phyloP scores from a whole-genome alignment of 768 basidiomycete genomes.

The Pleurotus salmoneostramineus region DNA sequence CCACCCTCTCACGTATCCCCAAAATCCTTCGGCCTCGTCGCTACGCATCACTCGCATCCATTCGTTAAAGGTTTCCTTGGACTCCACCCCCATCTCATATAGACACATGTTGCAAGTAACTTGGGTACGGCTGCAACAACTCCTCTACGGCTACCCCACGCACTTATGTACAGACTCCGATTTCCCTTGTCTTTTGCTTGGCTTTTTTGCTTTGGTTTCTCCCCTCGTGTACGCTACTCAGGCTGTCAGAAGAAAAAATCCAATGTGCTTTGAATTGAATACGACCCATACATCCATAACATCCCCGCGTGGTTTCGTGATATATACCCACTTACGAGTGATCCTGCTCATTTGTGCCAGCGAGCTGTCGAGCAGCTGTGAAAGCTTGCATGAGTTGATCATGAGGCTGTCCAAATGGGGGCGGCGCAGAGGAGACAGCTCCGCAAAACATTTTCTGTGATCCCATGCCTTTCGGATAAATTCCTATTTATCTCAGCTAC shows the following conservation, averaged over 20 bases:
- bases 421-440: neutral
- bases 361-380: neutral
- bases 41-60: neutral
- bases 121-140: neutral
- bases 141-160: neutral
- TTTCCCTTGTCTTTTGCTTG: neutral
- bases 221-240: neutral
- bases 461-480: neutral
- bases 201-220: neutral
- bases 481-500: neutral
- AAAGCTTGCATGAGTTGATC: neutral
- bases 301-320: no score
- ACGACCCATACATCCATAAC: no score
- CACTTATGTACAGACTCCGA: neutral
- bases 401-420: neutral
- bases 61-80: neutral
- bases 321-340: no score
- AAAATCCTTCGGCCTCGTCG: neutral
- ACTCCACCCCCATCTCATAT: neutral
- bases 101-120: neutral
- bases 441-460: neutral
- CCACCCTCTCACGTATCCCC: neutral
- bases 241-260: neutral
- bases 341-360: neutral
- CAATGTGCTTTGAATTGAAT: neutral